Percentiles rank a stretch among this genome's conserved stretches.
Evolutionary conservation across 2,329 filamentous ascomycete genomes (phyloP).

Genomic region (Xylariomycetidae sp.): DNA sequence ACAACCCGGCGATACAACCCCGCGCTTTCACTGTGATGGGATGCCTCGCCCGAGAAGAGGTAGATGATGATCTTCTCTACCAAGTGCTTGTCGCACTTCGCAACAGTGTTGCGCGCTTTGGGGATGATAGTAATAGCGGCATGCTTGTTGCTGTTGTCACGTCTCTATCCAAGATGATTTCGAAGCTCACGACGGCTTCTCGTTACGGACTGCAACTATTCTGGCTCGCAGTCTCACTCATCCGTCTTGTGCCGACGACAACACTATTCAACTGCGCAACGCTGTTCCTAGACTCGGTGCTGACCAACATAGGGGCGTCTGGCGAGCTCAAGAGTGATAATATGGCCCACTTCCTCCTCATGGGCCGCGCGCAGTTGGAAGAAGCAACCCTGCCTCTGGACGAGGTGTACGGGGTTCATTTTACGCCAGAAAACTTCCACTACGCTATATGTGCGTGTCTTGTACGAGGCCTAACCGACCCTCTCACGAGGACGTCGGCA

Average conservation of each 20-base stretch:
- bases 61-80: constrained; percentile 65
- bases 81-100: constrained; percentile 64
- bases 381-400: constrained; percentile 57
- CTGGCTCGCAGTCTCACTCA: constrained; percentile 62
- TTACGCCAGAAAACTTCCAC: constrained; percentile 59
- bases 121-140: constrained; percentile 58
- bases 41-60: constrained; percentile 63
- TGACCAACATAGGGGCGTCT: constrained; percentile 57
- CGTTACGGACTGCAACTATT: constrained; percentile 64
- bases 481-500: constrained; percentile 51
- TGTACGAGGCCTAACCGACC: constrained; percentile 58
- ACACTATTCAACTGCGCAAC: constrained; percentile 61
- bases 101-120: constrained; percentile 58
- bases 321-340: constrained; percentile 53
- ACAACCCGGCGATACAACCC: constrained; percentile 65
- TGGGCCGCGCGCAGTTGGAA: constrained; percentile 54
- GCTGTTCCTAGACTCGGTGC: constrained; percentile 57
- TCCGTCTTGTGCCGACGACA: constrained; percentile 54
- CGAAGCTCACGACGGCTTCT: constrained; percentile 59
- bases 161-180: constrained; percentile 64
- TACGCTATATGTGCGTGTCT: constrained; percentile 61
- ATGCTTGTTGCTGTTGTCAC: constrained; percentile 65
- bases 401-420: constrained; percentile 60
- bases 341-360: constrained; percentile 54
- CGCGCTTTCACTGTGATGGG: constrained; percentile 67